These are phyloP conservation scores for Naganishia cerealis DNA, from an alignment of 1,284 basidiomycete species.

Conservation along the genomic window DNA sequence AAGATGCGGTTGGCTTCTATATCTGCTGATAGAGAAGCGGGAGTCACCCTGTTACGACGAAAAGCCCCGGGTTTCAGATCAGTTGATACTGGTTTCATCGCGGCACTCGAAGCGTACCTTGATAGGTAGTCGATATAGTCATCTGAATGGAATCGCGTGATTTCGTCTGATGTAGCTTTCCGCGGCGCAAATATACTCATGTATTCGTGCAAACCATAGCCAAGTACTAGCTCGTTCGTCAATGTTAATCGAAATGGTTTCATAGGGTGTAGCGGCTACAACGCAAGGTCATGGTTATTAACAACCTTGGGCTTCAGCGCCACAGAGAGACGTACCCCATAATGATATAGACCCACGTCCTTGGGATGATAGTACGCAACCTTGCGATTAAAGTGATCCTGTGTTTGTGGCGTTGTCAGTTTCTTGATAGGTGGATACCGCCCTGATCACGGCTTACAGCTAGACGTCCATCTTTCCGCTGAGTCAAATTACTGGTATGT, in stretches of 20 bases:
- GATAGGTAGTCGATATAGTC: slow-evolving; percentile 95
- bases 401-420: slow-evolving; percentile 17
- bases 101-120: slow-evolving; percentile 60
- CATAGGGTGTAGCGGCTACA: slow-evolving; percentile 94
- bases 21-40: slow-evolving; percentile 24
- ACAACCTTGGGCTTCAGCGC: neutral
- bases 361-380: slow-evolving; percentile 96
- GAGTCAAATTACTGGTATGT: slow-evolving; percentile 45
- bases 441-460: slow-evolving; percentile 40
- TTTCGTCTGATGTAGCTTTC: slow-evolving; percentile 82
- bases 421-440: slow-evolving; percentile 5
- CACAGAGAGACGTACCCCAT: slow-evolving; percentile 66
- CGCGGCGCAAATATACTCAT: slow-evolving; percentile 92
- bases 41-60: slow-evolving; percentile 16
- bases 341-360: slow-evolving; percentile 91
- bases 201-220: slow-evolving; percentile 92
- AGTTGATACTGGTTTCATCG: neutral
- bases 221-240: slow-evolving; percentile 92
- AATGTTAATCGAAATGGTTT: slow-evolving; percentile 92
- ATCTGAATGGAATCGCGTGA: slow-evolving; percentile 83
- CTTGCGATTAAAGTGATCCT: slow-evolving; percentile 81
- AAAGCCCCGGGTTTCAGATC: neutral
- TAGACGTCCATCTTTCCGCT: slow-evolving; percentile 45
- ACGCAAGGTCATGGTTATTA: neutral
- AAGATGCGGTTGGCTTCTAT: slow-evolving; percentile 26